Evolutionary conservation across 352 stramenopile genomes (phyloP).

Genomic region (Pythium apleroticum): DNA sequence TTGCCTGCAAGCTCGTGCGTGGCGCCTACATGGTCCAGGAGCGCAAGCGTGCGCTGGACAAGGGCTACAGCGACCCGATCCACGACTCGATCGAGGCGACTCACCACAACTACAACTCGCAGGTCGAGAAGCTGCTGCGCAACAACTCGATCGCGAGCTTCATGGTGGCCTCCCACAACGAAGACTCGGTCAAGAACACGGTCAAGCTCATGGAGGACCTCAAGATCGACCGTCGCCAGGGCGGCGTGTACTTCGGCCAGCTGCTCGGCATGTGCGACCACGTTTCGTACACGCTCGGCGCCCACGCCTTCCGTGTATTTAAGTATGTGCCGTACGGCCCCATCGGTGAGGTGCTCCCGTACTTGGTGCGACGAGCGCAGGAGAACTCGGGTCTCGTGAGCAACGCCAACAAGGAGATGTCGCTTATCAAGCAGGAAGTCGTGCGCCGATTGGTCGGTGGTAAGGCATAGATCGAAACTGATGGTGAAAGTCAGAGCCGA

Average conservation of each 20-base stretch:
- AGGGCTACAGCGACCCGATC: conserved; percentile 89
- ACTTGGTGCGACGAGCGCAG: conserved; percentile 95
- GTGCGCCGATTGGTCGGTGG: conserved; percentile 41
- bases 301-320: conserved; percentile 92
- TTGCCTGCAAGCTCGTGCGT: conserved; percentile 97
- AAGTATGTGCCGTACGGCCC: conserved; percentile 98
- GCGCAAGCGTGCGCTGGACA: conserved; percentile 85
- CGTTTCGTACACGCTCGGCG: conserved; percentile 94
- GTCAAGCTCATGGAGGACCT: conserved; percentile 91
- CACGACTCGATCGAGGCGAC: conserved; percentile 93
- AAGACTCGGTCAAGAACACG: conserved; percentile 93
- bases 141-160: conserved; percentile 90
- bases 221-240: conserved; percentile 68
- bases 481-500: background rate
- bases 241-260: conserved; percentile 95
- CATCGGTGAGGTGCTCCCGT: conserved; percentile 96
- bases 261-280: conserved; percentile 98
- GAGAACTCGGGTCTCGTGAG: conserved; percentile 95
- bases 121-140: conserved; percentile 89
- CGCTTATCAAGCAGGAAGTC: conserved; percentile 67
- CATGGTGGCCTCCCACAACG: conserved; percentile 98
- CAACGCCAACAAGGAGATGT: conserved; percentile 74
- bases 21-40: conserved; percentile 98
- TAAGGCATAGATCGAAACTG: conserved; percentile 14
- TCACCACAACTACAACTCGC: conserved; percentile 92